Percentiles rank a stretch among this genome's conserved stretches.
Evolutionary conservation across 2,329 filamentous ascomycete species (phyloP).

Genomic region (Fusarium guadeloupense): DNA sequence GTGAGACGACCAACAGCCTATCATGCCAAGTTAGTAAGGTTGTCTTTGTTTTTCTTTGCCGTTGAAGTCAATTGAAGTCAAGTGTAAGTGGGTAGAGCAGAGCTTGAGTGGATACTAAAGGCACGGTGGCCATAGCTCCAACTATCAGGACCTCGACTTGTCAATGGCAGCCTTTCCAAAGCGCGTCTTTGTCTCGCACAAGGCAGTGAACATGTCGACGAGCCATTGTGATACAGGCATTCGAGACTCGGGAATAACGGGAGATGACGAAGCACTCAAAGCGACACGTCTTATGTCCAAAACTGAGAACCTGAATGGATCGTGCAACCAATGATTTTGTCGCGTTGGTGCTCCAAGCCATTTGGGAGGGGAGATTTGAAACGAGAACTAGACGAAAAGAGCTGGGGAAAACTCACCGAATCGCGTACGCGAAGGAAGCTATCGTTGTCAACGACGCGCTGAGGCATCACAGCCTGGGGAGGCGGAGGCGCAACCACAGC

Average conservation of each 20-base stretch:
- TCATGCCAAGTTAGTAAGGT: conserved; percentile 49
- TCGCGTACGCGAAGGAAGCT: conserved; percentile 84
- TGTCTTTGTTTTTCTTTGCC: neutral
- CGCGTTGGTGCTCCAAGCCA: neutral
- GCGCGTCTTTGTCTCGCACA: conserved; percentile 20
- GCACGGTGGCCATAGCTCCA: conserved; percentile 37
- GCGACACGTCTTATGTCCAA: too few relatives aligned
- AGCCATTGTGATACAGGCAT: neutral
- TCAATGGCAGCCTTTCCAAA: conserved; percentile 23
- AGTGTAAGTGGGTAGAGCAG: conserved; percentile 19
- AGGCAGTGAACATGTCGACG: neutral
- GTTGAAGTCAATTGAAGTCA: neutral
- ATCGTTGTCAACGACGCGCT: conserved; percentile 69
- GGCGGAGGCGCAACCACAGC: conserved; percentile 30
- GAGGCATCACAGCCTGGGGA: conserved; percentile 34
- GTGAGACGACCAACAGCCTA: conserved; percentile 69
- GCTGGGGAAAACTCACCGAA: conserved; percentile 68
- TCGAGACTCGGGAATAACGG: neutral
- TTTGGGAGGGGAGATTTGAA: neutral
- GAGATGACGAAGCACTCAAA: neutral
- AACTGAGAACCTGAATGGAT: neutral
- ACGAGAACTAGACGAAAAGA: conserved; percentile 14
- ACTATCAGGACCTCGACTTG: conserved; percentile 8
- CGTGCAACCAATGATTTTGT: neutral
- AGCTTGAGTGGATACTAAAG: conserved; percentile 24